Base-by-base conservation (phyloP, 2,329 filamentous ascomycete genomes). In the Magnaporthales sp. region DNA sequence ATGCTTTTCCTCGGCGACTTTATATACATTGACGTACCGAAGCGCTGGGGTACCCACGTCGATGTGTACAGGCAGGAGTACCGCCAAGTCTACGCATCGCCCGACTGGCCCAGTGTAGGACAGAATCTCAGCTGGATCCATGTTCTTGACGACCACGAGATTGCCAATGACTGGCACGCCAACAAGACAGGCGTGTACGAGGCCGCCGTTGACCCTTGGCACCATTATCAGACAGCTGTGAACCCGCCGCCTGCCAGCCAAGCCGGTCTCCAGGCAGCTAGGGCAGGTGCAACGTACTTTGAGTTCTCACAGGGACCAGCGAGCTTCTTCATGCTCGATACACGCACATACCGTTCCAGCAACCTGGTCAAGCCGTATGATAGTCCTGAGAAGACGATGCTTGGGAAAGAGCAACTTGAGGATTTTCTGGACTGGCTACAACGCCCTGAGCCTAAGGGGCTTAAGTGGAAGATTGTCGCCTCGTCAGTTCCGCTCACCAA, bases 131-230 rank as follows among this genome's bases (percentile, higher is more conserved):
- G 93, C 72, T 99, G 95, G 95, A 92, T 98, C 61, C 95, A 99
- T 74, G 93, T 96, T 2, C 85, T 97, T 7, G 95, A 99, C 74
- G 95, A 99, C 75, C 95, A 99, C 73, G 95, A 99, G 75, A 97
- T 99, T 69, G 86, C 86, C 5, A 98, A 99, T 72, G 95, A 98
- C 78, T 98, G 93, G 93, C 88, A 90, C 68, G 83, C 85, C 22
- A 95, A 94, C 74, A 89, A 86, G 15, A 93, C 91, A 0, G 91
- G 91, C 6, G 85, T 96, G 0, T 97, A 94, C 74, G 77, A 84
- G 2, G 86, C 90, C 0, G 93, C 94, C 4, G 86, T 91, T 61
- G 92, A 96, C 68, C 92, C 94, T 0, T 99, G 91, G 81, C 81
- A 89, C 63, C 86, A 93, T 73, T 99, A 99, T 74, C 94, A 99